Conservation (phyloP, 1,284 basidiomycete species). For the Pulchroboletus neoregius region DNA sequence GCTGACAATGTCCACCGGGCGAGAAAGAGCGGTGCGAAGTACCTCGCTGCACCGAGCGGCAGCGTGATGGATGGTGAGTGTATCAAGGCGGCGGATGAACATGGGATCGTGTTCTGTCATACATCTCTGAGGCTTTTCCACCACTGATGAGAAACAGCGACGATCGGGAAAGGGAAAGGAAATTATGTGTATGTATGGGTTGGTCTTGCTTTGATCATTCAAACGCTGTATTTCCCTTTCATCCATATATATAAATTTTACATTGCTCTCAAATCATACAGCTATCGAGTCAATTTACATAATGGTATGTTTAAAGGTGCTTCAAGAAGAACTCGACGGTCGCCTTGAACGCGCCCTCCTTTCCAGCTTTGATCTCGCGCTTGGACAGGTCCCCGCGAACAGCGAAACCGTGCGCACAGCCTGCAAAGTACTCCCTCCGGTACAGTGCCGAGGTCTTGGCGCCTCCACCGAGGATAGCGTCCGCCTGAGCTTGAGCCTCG, state of each 20-base stretch:
- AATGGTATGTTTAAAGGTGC: slow-evolving; percentile 27
- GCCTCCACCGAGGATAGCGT: slow-evolving; percentile 39
- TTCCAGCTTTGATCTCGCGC: slow-evolving; percentile 48
- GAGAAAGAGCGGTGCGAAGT: slow-evolving; percentile 85
- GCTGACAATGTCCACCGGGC: slow-evolving; percentile 97
- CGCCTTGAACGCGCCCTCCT: slow-evolving; percentile 59
- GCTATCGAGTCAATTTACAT: background rate
- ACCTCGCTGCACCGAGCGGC: slow-evolving; percentile 92
- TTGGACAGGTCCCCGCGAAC: slow-evolving; percentile 39
- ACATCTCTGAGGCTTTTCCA: slow-evolving; percentile 81
- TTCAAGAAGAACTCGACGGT: slow-evolving; percentile 50
- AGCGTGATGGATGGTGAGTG: slow-evolving; percentile 98
- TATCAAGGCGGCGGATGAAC: slow-evolving; percentile 91
- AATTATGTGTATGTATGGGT: slow-evolving; percentile 8
- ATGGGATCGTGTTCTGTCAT: slow-evolving; percentile 84
- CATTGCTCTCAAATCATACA: slow-evolving; percentile 2
- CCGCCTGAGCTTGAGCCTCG: slow-evolving; percentile 32
- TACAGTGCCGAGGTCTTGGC: slow-evolving; percentile 40
- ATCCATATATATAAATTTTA: background rate
- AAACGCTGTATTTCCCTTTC: background rate
- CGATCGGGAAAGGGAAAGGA: background rate
- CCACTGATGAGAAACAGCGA: slow-evolving; percentile 45
- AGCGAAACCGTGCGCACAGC: slow-evolving; percentile 53
- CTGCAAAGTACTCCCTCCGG: slow-evolving; percentile 41
- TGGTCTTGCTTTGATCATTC: background rate